Conservation (phyloP, 352 stramenopile species). For the Pythium aristosporum region DNA sequence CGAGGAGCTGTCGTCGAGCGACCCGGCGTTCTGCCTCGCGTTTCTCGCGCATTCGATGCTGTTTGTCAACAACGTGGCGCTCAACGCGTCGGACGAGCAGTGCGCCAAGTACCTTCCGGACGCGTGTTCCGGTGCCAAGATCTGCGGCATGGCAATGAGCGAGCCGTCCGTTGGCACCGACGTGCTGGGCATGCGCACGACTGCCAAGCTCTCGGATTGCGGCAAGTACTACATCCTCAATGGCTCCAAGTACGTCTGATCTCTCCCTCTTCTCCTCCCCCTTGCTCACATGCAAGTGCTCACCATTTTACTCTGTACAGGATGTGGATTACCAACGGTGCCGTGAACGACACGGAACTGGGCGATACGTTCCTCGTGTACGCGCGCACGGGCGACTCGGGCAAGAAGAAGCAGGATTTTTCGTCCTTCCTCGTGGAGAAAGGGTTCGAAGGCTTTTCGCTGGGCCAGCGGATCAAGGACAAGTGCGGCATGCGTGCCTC, state of each 20-base stretch:
- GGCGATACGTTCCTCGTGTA: slow-evolving; percentile 99
- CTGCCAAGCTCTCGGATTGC: slow-evolving; percentile 81
- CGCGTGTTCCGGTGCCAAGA: slow-evolving; percentile 91
- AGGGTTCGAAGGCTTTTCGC: slow-evolving; percentile 93
- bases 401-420: slow-evolving; percentile 88
- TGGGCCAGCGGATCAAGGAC: slow-evolving; percentile 98
- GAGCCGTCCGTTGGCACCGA: slow-evolving; percentile 96
- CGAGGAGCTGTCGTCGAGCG: slow-evolving; percentile 95
- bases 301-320: slow-evolving; percentile 23
- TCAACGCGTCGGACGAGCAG: slow-evolving; percentile 89
- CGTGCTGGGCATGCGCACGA: slow-evolving; percentile 96
- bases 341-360: slow-evolving; percentile 92
- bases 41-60: slow-evolving; percentile 96
- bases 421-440: slow-evolving; percentile 99
- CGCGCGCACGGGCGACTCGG: slow-evolving; percentile 90
- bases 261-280: too few species aligned
- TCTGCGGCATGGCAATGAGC: slow-evolving; percentile 99
- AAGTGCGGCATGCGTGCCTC: slow-evolving; percentile 98
- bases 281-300: background rate
- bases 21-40: slow-evolving; percentile 98
- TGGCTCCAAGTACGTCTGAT: slow-evolving; percentile 67
- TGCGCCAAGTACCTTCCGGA: slow-evolving; percentile 88
- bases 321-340: slow-evolving; percentile 99
- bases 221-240: slow-evolving; percentile 92
- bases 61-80: slow-evolving; percentile 92